Evolutionary conservation across 2,329 filamentous ascomycete genomes (phyloP).

Genomic region (Paecilomyces sp.): DNA sequence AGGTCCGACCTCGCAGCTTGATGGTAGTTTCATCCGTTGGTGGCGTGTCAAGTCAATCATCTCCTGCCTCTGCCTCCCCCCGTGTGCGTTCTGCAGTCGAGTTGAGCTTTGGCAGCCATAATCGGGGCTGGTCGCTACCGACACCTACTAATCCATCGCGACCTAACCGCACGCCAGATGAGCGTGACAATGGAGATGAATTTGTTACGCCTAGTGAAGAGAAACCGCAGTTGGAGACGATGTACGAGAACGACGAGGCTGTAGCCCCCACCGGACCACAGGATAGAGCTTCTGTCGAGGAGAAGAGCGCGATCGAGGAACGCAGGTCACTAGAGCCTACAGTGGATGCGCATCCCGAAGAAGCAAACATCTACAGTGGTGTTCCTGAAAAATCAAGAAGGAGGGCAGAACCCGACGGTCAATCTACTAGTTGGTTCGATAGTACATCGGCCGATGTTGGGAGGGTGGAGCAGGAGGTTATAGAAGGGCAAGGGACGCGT

Average conservation of each 20-base stretch:
- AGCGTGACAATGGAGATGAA: conserved; percentile 11
- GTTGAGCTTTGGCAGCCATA: conserved; percentile 15
- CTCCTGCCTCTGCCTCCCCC: conserved; percentile 17
- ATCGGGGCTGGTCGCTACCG: conserved; percentile 46
- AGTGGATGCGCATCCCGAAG: neutral
- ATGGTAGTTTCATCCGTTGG: conserved; percentile 31
- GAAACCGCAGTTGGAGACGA: conserved; percentile 26
- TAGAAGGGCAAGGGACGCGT: conserved; percentile 24
- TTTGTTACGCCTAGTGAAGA: conserved; percentile 20
- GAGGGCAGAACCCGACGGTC: conserved; percentile 12
- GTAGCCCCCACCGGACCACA: conserved; percentile 10
- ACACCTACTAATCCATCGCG: conserved; percentile 24
- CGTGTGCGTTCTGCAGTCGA: conserved; percentile 9
- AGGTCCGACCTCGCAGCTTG: conserved; percentile 36
- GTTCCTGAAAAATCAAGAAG: conserved; percentile 8
- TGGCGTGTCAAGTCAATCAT: conserved; percentile 18
- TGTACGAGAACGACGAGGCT: conserved; percentile 30
- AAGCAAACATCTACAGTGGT: neutral
- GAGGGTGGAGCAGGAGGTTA: conserved; percentile 15
- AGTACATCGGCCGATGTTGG: conserved; percentile 15
- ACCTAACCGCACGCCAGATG: conserved; percentile 6
- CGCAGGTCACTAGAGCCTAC: neutral
- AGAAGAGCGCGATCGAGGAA: neutral
- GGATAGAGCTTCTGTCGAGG: neutral
- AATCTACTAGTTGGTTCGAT: conserved; percentile 12